Conservation (phyloP, 108 stramenopile genomes). For the Fistulifera pelliculosa region DNA sequence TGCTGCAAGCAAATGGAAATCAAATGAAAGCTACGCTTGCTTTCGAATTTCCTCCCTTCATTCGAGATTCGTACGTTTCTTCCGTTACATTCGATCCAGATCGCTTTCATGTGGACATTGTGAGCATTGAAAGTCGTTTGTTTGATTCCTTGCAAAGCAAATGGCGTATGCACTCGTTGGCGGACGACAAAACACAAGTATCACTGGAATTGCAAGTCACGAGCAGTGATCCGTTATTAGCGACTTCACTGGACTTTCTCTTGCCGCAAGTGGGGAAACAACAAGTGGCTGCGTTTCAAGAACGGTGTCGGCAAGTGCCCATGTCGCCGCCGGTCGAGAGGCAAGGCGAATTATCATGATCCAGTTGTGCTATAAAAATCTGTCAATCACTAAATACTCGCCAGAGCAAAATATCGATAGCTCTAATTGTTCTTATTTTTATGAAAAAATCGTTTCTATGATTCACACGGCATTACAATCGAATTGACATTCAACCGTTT, state of each 20-base stretch:
- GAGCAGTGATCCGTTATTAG: constrained; percentile 49
- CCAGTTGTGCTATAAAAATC: too few relatives aligned
- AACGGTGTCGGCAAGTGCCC: constrained; percentile 37
- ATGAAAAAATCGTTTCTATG: neutral
- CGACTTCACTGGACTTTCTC: constrained; percentile 32
- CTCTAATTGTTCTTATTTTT: too few relatives aligned
- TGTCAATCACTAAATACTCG: too few relatives aligned
- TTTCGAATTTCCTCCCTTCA: constrained; percentile 45
- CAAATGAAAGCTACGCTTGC: constrained; percentile 30
- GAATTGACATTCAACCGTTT: constrained; percentile 16
- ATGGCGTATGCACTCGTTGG: constrained; percentile 33
- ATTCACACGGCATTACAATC: neutral
- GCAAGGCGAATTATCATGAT: too few relatives aligned
- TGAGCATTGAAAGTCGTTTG: constrained; percentile 54
- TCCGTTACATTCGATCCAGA: constrained; percentile 29
- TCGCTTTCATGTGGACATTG: constrained; percentile 33
- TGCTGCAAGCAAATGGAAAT: constrained; percentile 14
- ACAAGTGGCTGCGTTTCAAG: constrained; percentile 63
- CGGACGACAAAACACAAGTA: constrained; percentile 15
- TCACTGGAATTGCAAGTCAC: constrained; percentile 57
- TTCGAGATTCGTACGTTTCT: constrained; percentile 47
- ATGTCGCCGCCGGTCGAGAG: constrained; percentile 1
- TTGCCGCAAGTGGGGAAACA: constrained; percentile 46
- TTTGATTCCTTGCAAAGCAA: constrained; percentile 61
- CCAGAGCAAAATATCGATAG: too few relatives aligned